Conservation (phyloP, 176 grass and related monocot species). For the Rhipidocladum racemiflorum region DNA sequence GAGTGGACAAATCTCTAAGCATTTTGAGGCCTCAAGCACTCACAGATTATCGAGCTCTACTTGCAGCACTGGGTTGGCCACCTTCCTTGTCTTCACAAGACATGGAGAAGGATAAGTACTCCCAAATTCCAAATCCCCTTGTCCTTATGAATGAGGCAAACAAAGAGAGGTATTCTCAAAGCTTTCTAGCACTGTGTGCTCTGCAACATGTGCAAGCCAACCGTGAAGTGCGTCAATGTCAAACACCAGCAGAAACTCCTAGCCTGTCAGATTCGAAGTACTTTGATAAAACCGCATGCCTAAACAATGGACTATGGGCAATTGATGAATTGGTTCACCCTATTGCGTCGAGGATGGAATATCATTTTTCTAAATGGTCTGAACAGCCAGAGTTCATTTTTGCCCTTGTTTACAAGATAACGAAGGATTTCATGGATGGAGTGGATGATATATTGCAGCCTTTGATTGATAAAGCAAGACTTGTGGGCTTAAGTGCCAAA, state of each 20-base stretch:
- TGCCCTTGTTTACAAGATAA: slow-evolving; percentile 84
- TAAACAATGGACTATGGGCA: slow-evolving; percentile 69
- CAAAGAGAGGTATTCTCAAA: slow-evolving; percentile 68
- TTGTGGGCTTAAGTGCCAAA: slow-evolving; percentile 82
- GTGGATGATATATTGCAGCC: slow-evolving; percentile 88
- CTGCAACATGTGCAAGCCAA: slow-evolving; percentile 73
- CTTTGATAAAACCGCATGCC: slow-evolving; percentile 40
- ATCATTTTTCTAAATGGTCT: slow-evolving; percentile 90
- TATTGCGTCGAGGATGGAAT: slow-evolving; percentile 82
- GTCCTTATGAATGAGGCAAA: slow-evolving; percentile 70
- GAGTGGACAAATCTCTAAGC: slow-evolving; percentile 75
- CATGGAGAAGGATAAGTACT: slow-evolving; percentile 41
- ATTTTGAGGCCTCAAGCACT: slow-evolving; percentile 85
- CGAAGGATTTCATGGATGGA: slow-evolving; percentile 84
- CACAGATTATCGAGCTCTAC: slow-evolving; percentile 71
- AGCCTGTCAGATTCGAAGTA: slow-evolving; percentile 24
- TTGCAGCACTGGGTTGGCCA: slow-evolving; percentile 83
- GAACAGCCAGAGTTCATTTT: slow-evolving; percentile 85
- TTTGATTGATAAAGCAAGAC: slow-evolving; percentile 86
- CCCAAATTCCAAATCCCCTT: slow-evolving; percentile 70
- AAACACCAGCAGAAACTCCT: slow-evolving; percentile 9
- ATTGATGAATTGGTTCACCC: slow-evolving; percentile 82
- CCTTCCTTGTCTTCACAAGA: slow-evolving; percentile 67
- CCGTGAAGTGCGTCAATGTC: slow-evolving; percentile 47
- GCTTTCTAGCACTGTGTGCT: slow-evolving; percentile 75